Percentiles rank a stretch among this genome's conserved stretches.
These are phyloP conservation scores for Ciborinia camelliae DNA, from an alignment of 2,329 filamentous ascomycete genomes.

Conservation along the genomic window DNA sequence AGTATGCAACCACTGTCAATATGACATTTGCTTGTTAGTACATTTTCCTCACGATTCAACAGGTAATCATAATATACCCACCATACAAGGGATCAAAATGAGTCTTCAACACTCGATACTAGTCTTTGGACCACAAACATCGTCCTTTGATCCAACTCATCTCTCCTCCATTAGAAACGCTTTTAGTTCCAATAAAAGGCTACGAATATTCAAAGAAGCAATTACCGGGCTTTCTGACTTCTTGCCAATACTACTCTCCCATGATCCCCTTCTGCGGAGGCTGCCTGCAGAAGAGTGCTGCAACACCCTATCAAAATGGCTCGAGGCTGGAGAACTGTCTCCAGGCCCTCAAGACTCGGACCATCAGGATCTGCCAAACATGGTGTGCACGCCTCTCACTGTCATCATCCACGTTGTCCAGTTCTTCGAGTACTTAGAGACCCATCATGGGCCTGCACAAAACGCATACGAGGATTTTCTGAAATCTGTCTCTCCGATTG, in stretches of 20 bases:
- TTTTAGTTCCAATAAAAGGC: not conserved
- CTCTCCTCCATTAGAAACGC: not conserved
- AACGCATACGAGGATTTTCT: not conserved
- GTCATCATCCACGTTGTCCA: conserved; percentile 4
- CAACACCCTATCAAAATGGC: not conserved
- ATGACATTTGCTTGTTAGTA: too few relatives aligned
- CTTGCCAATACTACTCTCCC: not conserved
- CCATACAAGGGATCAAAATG: not conserved
- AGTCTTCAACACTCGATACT: not conserved
- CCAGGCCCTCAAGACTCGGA: not conserved
- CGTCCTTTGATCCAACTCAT: not conserved
- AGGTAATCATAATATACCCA: too few relatives aligned
- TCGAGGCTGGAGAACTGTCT: not conserved
- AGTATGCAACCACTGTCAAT: too few relatives aligned
- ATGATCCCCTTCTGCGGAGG: not conserved
- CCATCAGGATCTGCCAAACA: not conserved
- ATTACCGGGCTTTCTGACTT: not conserved
- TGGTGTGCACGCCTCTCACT: conserved; percentile 1
- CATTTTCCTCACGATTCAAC: too few relatives aligned
- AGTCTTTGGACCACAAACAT: not conserved
- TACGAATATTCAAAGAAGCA: not conserved
- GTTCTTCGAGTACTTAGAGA: not conserved
- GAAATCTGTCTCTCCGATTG: not conserved
- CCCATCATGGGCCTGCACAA: not conserved
- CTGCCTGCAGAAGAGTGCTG: not conserved